Percentiles rank a stretch among this genome's conserved stretches.
Conservation (phyloP, 139 green algal species). For the Astrephomene gubernaculifera region DNA sequence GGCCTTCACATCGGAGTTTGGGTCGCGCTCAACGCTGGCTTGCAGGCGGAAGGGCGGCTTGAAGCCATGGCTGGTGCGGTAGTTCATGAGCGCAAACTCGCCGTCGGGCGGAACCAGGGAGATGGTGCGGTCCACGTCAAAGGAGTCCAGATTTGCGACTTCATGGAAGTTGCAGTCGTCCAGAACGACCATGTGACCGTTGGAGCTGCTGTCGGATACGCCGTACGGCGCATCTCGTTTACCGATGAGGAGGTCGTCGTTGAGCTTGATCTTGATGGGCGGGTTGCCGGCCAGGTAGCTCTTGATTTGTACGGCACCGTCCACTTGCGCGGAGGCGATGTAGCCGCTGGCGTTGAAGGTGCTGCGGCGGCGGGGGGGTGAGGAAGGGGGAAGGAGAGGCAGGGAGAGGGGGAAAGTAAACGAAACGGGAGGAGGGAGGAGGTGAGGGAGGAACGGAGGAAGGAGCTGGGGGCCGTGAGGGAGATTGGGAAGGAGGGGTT, state of each 20-base stretch:
- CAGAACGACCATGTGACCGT: conserved; percentile 72
- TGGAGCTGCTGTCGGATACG: background rate
- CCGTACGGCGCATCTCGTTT: conserved; percentile 50
- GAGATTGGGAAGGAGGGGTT: too few relatives aligned
- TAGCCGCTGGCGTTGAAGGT: conserved; percentile 92
- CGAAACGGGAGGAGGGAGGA: too few relatives aligned
- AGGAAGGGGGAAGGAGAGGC: background rate
- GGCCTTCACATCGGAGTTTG: conserved; percentile 55
- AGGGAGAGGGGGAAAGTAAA: background rate
- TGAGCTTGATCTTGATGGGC: conserved; percentile 89
- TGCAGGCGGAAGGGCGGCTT: conserved; percentile 92
- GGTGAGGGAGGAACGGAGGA: background rate
- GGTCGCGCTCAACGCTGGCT: conserved; percentile 74
- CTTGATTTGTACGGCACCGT: conserved; percentile 73
- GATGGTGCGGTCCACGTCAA: conserved; percentile 94
- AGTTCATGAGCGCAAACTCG: conserved; percentile 97
- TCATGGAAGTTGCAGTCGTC: conserved; percentile 97
- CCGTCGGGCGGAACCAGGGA: conserved; percentile 88
- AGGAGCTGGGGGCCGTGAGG: background rate
- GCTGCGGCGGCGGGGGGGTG: background rate
- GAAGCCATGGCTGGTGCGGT: conserved; percentile 87
- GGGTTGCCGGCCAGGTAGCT: conserved; percentile 90
- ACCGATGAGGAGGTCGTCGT: conserved; percentile 89
- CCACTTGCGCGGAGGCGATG: conserved; percentile 85
- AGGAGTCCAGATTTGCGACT: conserved; percentile 72